These are phyloP conservation scores for Nigrospora sphaerica DNA, from an alignment of 2,329 filamentous ascomycete genomes.

Conservation along the genomic window DNA sequence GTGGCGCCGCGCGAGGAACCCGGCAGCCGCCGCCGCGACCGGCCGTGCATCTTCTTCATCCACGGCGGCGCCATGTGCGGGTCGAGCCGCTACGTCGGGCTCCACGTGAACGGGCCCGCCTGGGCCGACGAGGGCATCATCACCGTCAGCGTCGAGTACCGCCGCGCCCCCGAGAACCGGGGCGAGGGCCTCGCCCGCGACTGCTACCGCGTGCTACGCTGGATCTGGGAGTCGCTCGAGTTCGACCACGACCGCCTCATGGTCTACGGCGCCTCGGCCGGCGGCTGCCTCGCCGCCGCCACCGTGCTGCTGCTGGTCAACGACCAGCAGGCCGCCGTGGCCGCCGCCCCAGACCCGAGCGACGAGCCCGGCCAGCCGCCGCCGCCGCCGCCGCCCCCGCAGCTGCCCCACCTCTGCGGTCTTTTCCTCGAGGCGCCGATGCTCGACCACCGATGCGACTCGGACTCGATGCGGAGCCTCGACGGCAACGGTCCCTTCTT, in stretches of 20 bases:
- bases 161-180: conserved; percentile 20
- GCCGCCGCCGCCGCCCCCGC: too few relatives aligned
- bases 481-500: conserved; percentile 5
- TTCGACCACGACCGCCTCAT: conserved; percentile 41
- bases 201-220: conserved; percentile 28
- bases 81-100: conserved; percentile 21
- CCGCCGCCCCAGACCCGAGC: background rate
- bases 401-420: conserved; percentile 22
- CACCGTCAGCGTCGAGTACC: conserved; percentile 24
- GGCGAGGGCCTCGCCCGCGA: conserved; percentile 24
- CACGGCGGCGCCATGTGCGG: conserved; percentile 23
- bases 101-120: conserved; percentile 18
- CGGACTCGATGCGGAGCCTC: conserved; percentile 13
- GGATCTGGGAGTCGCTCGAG: conserved; percentile 24
- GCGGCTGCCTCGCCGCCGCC: conserved; percentile 48
- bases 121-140: conserved; percentile 22
- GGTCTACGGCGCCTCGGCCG: conserved; percentile 48
- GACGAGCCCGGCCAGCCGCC: too few relatives aligned
- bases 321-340: conserved; percentile 10
- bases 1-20: conserved; percentile 10
- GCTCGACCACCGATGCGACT: conserved; percentile 30
- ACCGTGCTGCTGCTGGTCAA: conserved; percentile 41
- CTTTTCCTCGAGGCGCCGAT: conserved; percentile 32
- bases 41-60: conserved; percentile 22
- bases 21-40: background rate